Conservation (phyloP, 192 early-diverging fungal genomes). For the Podila epigama region DNA sequence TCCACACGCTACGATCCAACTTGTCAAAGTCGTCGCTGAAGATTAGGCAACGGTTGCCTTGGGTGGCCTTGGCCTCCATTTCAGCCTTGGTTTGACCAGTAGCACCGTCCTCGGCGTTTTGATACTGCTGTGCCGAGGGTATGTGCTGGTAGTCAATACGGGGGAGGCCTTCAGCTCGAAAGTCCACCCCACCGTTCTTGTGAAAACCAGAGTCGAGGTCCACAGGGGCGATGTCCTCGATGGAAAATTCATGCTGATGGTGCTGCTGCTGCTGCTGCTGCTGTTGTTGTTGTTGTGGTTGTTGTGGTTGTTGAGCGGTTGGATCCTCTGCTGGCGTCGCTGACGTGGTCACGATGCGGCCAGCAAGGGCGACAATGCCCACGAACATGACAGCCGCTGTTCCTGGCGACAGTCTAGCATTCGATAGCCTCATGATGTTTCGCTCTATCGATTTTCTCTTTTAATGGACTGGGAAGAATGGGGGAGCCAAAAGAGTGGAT, state of each 20-base stretch:
- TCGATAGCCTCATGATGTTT: neutral
- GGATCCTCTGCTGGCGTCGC: too few species aligned
- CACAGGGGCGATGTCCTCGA: neutral
- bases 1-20: conserved; percentile 32
- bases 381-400: neutral
- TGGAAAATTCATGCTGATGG: neutral
- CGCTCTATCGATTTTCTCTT: too few species aligned
- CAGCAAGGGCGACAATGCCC: neutral
- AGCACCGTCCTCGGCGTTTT: neutral
- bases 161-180: neutral
- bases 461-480: neutral
- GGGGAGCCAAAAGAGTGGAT: neutral
- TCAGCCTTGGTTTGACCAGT: neutral
- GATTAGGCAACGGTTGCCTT: conserved; percentile 2
- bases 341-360: neutral
- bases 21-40: conserved; percentile 43
- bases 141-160: neutral
- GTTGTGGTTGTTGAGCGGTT: neutral
- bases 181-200: neutral
- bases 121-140: neutral
- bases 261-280: neutral
- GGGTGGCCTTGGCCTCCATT: neutral
- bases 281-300: neutral
- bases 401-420: neutral
- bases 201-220: neutral